Conservation (phyloP, 208 protist genomes). For the Vickermania ingenoplastis region DNA sequence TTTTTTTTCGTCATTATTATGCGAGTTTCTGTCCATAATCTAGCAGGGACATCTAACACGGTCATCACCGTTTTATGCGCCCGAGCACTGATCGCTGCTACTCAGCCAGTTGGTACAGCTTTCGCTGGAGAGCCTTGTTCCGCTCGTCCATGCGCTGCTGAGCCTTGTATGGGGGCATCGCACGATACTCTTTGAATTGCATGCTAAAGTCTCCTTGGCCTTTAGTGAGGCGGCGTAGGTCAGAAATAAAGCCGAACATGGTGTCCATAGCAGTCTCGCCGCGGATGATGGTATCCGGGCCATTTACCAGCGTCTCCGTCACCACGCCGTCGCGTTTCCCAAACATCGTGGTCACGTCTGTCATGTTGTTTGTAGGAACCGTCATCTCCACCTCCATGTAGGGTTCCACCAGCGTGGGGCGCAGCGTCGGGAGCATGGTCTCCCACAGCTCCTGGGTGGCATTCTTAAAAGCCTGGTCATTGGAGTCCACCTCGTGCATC, state of each 20-base stretch:
- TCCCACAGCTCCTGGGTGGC: constrained; percentile 93
- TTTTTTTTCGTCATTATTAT: too few species aligned
- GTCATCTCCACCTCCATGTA: constrained; percentile 95
- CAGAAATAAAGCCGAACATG: constrained; percentile 92
- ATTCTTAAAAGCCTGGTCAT: constrained; percentile 96
- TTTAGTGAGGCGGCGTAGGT: constrained; percentile 87
- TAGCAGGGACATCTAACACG: too few species aligned
- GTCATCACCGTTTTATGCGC: too few species aligned
- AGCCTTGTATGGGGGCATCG: constrained; percentile 86
- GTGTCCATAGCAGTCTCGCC: constrained; percentile 87
- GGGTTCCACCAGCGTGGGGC: constrained; percentile 94
- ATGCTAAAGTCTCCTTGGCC: constrained; percentile 90
- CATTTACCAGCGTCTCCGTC: constrained; percentile 75
- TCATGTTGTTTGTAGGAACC: constrained; percentile 80
- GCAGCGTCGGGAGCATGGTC: constrained; percentile 80
- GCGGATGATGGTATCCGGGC: constrained; percentile 74
- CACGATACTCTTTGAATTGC: constrained; percentile 88
- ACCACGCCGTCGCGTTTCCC: constrained; percentile 82
- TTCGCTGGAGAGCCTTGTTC: constrained; percentile 74
- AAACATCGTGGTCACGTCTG: constrained; percentile 81
- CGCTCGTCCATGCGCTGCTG: constrained; percentile 86
- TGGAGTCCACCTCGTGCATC: constrained; percentile 98
- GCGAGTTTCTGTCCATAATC: too few species aligned
- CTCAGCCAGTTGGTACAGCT: constrained; percentile 50
- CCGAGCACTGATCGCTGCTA: too few species aligned